phyloP scores from a whole-genome alignment of 2,329 filamentous ascomycete species.

The Triangularia verruculosa region DNA sequence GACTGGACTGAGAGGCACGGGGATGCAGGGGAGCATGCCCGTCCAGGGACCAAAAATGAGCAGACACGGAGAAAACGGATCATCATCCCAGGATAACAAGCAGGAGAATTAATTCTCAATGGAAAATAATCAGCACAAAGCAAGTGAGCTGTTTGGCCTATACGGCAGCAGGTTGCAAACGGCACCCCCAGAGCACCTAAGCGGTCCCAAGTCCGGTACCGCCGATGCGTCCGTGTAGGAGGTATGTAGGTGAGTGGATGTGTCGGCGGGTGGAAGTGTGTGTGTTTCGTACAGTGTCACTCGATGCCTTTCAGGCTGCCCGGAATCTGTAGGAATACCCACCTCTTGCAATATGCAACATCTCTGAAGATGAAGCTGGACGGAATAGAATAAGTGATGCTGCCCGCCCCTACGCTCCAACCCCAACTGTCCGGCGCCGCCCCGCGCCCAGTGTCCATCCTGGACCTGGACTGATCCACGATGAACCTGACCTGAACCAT shows the following conservation, averaged over 20 bases:
- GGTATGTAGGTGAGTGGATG: background rate
- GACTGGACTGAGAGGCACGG: background rate
- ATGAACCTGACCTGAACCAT: background rate
- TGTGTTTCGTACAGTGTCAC: background rate
- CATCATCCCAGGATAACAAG: background rate
- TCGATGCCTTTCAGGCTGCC: background rate
- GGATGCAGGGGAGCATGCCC: background rate
- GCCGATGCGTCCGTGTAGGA: background rate
- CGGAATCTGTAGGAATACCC: background rate
- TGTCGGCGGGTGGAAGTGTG: background rate
- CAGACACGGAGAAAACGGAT: background rate
- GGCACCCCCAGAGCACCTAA: background rate
- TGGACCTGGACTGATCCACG: background rate
- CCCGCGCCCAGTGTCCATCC: background rate
- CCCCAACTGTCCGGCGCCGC: background rate
- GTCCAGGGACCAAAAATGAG: background rate
- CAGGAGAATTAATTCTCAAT: background rate
- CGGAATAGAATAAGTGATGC: background rate
- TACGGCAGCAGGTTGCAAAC: background rate
- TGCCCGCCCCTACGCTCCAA: background rate
- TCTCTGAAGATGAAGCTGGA: background rate
- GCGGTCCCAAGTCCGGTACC: constrained; percentile 3
- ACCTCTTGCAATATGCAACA: background rate
- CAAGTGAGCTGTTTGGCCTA: background rate
- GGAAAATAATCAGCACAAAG: background rate